A percentile compares a stretch with the other conserved stretches of the same genome.
phyloP scores from a whole-genome alignment of 2,329 filamentous ascomycete genomes.

The Fusarium luffae region DNA sequence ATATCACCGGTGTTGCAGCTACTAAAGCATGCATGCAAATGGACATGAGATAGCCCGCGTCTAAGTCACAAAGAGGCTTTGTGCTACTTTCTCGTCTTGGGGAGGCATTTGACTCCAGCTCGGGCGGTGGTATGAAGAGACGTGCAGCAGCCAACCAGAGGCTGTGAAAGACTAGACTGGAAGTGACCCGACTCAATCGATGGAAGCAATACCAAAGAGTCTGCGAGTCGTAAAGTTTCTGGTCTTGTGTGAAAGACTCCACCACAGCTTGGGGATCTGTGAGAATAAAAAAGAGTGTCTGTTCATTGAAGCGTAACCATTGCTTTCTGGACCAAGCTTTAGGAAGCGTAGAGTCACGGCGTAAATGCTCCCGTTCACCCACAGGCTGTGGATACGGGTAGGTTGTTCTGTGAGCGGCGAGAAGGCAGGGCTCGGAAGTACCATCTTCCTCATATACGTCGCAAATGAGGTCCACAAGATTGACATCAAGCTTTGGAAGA shows the following conservation, averaged over 20 bases:
- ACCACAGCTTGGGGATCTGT: constrained; percentile 66
- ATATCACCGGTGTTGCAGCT: constrained; percentile 64
- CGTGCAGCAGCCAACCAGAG: constrained; percentile 71
- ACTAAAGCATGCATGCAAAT: constrained; percentile 73
- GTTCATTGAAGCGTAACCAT: constrained; percentile 72
- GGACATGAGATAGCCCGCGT: constrained; percentile 65
- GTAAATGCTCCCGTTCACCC: constrained; percentile 19
- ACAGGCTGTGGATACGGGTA: constrained; percentile 25
- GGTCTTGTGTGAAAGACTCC: constrained; percentile 66
- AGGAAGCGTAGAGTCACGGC: constrained; percentile 10
- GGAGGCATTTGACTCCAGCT: constrained; percentile 53
- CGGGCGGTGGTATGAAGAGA: constrained; percentile 66
- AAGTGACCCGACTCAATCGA: constrained; percentile 66
- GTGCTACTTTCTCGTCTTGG: constrained; percentile 44
- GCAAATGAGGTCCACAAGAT: constrained; percentile 69
- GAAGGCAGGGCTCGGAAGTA: constrained; percentile 60
- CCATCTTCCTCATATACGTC: constrained; percentile 68
- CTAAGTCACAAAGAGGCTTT: constrained; percentile 58
- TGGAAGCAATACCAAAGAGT: constrained; percentile 73
- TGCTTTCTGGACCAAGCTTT: constrained; percentile 48
- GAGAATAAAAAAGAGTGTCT: constrained; percentile 72
- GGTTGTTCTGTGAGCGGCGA: background rate
- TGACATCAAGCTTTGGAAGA: constrained; percentile 63
- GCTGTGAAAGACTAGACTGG: constrained; percentile 70
- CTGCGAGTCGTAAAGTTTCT: constrained; percentile 67